Percentiles rank a stretch among this genome's conserved stretches.
These are phyloP conservation scores for Selenicereus undatus DNA, from an alignment of 148 eudicot species.

Conservation along the genomic window DNA sequence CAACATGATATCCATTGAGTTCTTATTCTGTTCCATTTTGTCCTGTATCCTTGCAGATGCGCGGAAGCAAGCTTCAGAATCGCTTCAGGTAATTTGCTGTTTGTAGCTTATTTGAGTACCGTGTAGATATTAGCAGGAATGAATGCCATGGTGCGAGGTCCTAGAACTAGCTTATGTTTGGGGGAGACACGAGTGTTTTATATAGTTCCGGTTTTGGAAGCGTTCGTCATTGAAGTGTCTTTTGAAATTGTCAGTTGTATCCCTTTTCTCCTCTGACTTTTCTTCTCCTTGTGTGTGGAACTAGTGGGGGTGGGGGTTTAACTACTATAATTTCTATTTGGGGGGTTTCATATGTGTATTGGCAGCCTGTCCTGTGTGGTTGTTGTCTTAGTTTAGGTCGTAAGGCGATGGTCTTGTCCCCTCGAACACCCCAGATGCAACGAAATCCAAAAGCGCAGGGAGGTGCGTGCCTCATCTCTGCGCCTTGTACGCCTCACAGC, in stretches of 20 bases:
- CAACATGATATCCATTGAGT: not conserved
- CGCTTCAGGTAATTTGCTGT: constrained; percentile 63
- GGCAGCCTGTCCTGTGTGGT: not conserved
- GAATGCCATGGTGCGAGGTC: not conserved
- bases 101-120: not conserved
- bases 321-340: not conserved
- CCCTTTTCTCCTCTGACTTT: not conserved
- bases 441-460: too few species aligned
- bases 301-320: not conserved
- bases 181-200: not conserved
- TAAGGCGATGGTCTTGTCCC: too few species aligned
- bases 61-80: constrained; percentile 93
- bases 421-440: too few species aligned
- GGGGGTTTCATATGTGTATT: not conserved
- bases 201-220: not conserved
- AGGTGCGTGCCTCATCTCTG: too few species aligned
- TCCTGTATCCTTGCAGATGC: constrained; percentile 54
- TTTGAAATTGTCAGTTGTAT: not conserved
- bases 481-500: too few species aligned
- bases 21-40: constrained; percentile 20
- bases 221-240: not conserved
- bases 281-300: not conserved
- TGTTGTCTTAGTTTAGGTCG: too few species aligned
- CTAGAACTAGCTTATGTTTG: not conserved
- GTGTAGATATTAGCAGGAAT: not conserved